Evolutionary conservation across 2,329 filamentous ascomycete species (phyloP), one percentile per base, ranked within the genome.

Genomic region (Dothidotthia symphoricarpi): DNA sequence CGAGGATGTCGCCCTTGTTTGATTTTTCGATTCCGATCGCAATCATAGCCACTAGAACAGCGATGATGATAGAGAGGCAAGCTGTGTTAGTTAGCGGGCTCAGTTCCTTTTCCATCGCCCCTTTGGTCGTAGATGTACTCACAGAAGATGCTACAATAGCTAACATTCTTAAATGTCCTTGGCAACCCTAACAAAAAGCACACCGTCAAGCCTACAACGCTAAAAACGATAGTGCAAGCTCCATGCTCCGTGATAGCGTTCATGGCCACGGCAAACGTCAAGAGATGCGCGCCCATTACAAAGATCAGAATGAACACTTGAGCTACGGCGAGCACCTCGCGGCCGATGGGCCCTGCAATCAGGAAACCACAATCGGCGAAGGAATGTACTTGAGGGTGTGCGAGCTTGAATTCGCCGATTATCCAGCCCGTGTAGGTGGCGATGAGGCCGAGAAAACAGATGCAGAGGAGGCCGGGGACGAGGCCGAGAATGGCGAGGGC

Each of bases 241-340:
- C 73, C 77, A 45, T 83, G 75, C 3, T 76, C 63, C 4, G 81
- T 81, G 34, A 87, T 70, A 34, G 75, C 80, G 51, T 81, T 81
- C 64, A 86, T 77, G 49, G 83, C 83, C 53, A 86, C 82, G 22
- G 75, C 76, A 49, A 86, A 86, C 0, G 82, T 85, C 45, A 87
- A 69, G 34, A 85, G 72, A 65, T 88, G 85, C n/a, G 82, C 84
- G 24, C 77, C 81, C 65, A 84, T 81, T 51, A 85, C 76, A 66
- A 88, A 85, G 38, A 83, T 68, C 26, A 87, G 70, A 63, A 86
- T 80, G 13, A 86, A 64, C 8, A 76, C 68, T 51, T 84, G 82
- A 47, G 77, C 81, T 46, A 70, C 64, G 16, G 81, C 81, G 29
- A 85, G 69, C 22, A 87, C 48, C 59, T 85, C 80, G 45, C 80